Evolutionary conservation across 768 basidiomycete genomes (phyloP), one percentile per base, ranked within the genome.

Genomic region (Serendipita vermifera): DNA sequence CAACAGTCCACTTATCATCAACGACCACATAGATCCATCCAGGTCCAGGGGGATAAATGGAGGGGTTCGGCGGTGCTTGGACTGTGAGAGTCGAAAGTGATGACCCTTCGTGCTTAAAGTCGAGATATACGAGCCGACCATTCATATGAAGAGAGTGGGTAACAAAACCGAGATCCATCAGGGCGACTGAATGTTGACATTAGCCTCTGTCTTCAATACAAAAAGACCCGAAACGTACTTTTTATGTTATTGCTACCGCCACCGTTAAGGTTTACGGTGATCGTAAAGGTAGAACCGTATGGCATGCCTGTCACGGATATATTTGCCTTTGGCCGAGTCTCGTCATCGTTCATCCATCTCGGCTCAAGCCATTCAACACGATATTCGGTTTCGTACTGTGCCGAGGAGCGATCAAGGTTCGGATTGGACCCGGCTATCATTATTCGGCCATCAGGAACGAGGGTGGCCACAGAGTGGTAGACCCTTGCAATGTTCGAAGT

Each of bases 371-470:
- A 82, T 65, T 96, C 92, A 31, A 90, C 85, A 51, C 89, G 75
- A 66, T 93, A 94, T 66, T 94, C 88, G 15, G 89, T 90, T 29
- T 82, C 81, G 64, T 85, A 92, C 64, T 72, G 71, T 38, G 78
- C 62, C 61, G 80, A 82, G 62, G 82, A 87, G 54, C 85, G 71
- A 66, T 89, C 86, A 58, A 88, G 67, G 67, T 89, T 89, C 24
- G 87, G 87, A 63, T 87, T 89, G 58, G 85, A 86, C 32, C 87
- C 87, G 17, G 86, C 81, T 57, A 90, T 79, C 81, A 89, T 79
- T 51, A 89, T 68, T 54, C 77, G 75, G 2, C 81, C 87, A 29
- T 69, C 71, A 5, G 87, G 87, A 5, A 84, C 83, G 62, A 88
- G 68, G 14, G 82, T 86, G 41, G 87, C 87, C 0, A 85, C 79